Evolutionary conservation across 192 early-diverging fungal species (phyloP).

Genomic region (Thamnidium elegans): DNA sequence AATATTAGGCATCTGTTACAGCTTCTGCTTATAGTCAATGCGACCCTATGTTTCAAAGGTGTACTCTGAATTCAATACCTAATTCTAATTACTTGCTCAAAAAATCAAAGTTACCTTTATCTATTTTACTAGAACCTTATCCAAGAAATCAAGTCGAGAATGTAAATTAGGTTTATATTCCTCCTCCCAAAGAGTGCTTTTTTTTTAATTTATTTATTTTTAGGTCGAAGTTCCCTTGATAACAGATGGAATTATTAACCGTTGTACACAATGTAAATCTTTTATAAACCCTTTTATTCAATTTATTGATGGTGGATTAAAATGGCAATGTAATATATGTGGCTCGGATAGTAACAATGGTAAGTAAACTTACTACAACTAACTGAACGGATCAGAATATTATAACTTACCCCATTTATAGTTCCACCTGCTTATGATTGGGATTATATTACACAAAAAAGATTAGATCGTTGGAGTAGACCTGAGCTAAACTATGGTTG

Average conservation of each 20-base stretch:
- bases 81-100: slow-evolving; percentile 62
- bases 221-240: slow-evolving; percentile 78
- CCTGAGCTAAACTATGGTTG: slow-evolving; percentile 84
- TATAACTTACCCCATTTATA: slow-evolving; percentile 7
- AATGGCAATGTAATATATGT: slow-evolving; percentile 96
- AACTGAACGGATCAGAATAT: background rate
- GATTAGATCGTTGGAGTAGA: slow-evolving; percentile 79
- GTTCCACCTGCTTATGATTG: slow-evolving; percentile 73
- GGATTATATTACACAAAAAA: slow-evolving; percentile 67
- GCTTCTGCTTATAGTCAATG: slow-evolving; percentile 16
- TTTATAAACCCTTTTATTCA: slow-evolving; percentile 95
- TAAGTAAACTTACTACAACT: slow-evolving; percentile 17
- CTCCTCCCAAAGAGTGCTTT: background rate
- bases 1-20: slow-evolving; percentile 23
- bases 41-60: slow-evolving; percentile 39
- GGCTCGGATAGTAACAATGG: slow-evolving; percentile 78
- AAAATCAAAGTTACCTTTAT: slow-evolving; percentile 79
- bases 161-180: slow-evolving; percentile 41
- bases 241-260: slow-evolving; percentile 78
- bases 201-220: background rate
- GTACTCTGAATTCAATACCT: slow-evolving; percentile 79
- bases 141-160: slow-evolving; percentile 63
- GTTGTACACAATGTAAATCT: slow-evolving; percentile 88
- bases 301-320: slow-evolving; percentile 89
- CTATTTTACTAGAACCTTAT: slow-evolving; percentile 70